These are phyloP conservation scores for Hypomyces perniciosus DNA, from an alignment of 2,329 filamentous ascomycete genomes.

Conservation along the genomic window DNA sequence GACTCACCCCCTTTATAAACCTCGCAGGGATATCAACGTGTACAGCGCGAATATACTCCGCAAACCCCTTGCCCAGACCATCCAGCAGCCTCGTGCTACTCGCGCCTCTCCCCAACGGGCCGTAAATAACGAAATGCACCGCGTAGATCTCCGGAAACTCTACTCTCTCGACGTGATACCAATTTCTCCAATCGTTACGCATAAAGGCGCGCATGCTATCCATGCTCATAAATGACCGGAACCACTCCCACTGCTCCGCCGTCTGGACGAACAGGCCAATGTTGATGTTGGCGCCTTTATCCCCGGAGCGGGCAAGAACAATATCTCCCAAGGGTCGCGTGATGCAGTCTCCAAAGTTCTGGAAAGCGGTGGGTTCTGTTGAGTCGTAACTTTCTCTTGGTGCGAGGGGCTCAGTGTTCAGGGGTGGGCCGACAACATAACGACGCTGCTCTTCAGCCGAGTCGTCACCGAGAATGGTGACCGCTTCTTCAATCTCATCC, in stretches of 20 bases:
- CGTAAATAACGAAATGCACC: slow-evolving; percentile 47
- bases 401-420: slow-evolving; percentile 14
- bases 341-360: slow-evolving; percentile 17
- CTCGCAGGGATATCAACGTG: slow-evolving; percentile 17
- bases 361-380: slow-evolving; percentile 3
- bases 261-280: slow-evolving; percentile 40
- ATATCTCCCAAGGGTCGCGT: slow-evolving; percentile 24
- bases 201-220: slow-evolving; percentile 31
- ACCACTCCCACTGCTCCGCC: slow-evolving; percentile 39
- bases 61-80: slow-evolving; percentile 46
- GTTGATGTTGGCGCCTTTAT: slow-evolving; percentile 40
- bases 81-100: slow-evolving; percentile 44
- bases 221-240: slow-evolving; percentile 36
- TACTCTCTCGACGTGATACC: slow-evolving; percentile 38
- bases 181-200: slow-evolving; percentile 26
- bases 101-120: slow-evolving; percentile 38
- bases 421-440: slow-evolving; percentile 16
- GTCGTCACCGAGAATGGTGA: slow-evolving; percentile 15
- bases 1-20: slow-evolving; percentile 1
- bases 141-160: slow-evolving; percentile 39
- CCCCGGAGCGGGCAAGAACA: slow-evolving; percentile 27
- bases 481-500: slow-evolving; percentile 26
- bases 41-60: slow-evolving; percentile 37
- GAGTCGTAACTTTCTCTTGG: slow-evolving; percentile 20
- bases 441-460: slow-evolving; percentile 3